Evolutionary conservation across 352 stramenopile species (phyloP).

Genomic region (Globisporangium barbulae): DNA sequence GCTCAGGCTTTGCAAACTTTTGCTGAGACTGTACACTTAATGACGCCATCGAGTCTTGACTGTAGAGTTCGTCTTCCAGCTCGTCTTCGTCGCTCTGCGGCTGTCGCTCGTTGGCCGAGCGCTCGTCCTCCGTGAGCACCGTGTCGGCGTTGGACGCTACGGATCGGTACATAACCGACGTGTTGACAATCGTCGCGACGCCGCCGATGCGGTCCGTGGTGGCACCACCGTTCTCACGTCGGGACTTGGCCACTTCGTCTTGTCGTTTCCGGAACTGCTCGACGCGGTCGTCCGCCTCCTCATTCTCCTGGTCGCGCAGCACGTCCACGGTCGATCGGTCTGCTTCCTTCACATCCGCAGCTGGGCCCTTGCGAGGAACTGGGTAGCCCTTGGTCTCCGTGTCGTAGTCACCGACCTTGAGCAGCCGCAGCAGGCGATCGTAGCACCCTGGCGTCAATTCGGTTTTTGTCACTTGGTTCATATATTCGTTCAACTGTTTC

Average conservation of each 20-base stretch:
- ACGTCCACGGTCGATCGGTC: conserved; percentile 21
- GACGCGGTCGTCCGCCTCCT: conserved; percentile 8
- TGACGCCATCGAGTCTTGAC: background rate
- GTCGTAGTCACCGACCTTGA: conserved; percentile 57
- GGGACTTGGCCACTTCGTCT: conserved; percentile 7
- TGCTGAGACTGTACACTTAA: background rate
- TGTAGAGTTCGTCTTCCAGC: background rate
- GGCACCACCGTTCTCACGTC: background rate
- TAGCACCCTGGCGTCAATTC: conserved; percentile 41
- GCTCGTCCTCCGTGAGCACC: conserved; percentile 27
- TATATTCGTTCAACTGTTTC: conserved; percentile 63
- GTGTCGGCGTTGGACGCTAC: conserved; percentile 29
- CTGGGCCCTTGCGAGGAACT: conserved; percentile 7
- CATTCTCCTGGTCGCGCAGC: conserved; percentile 18
- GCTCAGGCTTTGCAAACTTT: background rate
- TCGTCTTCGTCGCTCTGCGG: conserved; percentile 3
- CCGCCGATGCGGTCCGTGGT: conserved; percentile 13
- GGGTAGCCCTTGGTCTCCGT: conserved; percentile 20
- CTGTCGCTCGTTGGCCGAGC: conserved; percentile 11
- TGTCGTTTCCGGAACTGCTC: conserved; percentile 5
- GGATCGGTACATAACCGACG: conserved; percentile 15
- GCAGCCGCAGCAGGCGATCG: conserved; percentile 47
- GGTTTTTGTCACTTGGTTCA: conserved; percentile 44
- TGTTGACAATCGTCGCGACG: conserved; percentile 18
- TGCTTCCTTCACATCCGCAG: conserved; percentile 7